A percentile compares a stretch with the other conserved stretches of the same genome.
phyloP scores from a whole-genome alignment of 306 rosid species.

The Dicorynia guianensis region DNA sequence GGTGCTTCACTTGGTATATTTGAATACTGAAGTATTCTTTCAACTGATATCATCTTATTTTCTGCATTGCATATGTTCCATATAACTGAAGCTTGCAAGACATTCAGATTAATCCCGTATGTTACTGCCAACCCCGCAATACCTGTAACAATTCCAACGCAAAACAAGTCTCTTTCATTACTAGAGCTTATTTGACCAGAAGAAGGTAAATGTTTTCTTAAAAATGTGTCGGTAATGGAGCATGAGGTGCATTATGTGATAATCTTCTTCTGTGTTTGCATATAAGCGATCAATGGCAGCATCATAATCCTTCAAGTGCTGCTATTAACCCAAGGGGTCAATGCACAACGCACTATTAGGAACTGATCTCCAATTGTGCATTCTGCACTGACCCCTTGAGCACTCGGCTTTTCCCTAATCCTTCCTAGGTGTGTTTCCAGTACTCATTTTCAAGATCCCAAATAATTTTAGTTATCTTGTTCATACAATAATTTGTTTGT shows the following conservation, averaged over 20 bases:
- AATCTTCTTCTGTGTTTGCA: neutral
- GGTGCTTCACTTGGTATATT: conserved; percentile 85
- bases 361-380: too few relatives aligned
- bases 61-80: conserved; percentile 98
- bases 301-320: too few relatives aligned
- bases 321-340: too few relatives aligned
- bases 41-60: conserved; percentile 96
- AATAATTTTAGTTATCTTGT: conserved; percentile 7
- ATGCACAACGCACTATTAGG: too few relatives aligned
- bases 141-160: conserved; percentile 59
- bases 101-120: conserved; percentile 92
- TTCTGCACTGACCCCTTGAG: too few relatives aligned
- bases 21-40: conserved; percentile 87
- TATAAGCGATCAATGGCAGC: too few relatives aligned
- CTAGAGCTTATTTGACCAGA: too few relatives aligned
- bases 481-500: neutral
- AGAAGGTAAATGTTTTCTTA: too few relatives aligned
- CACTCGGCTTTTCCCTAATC: too few relatives aligned
- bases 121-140: conserved; percentile 97
- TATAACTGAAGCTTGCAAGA: conserved; percentile 82
- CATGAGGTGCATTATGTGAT: neutral
- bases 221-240: too few relatives aligned
- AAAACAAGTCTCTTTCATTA: neutral
- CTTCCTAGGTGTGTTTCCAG: too few relatives aligned
- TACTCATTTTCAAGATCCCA: neutral